Evolutionary conservation across 2,329 filamentous ascomycete species (phyloP), one percentile per base, ranked within the genome.

Genomic region (Magnaporthales sp.): DNA sequence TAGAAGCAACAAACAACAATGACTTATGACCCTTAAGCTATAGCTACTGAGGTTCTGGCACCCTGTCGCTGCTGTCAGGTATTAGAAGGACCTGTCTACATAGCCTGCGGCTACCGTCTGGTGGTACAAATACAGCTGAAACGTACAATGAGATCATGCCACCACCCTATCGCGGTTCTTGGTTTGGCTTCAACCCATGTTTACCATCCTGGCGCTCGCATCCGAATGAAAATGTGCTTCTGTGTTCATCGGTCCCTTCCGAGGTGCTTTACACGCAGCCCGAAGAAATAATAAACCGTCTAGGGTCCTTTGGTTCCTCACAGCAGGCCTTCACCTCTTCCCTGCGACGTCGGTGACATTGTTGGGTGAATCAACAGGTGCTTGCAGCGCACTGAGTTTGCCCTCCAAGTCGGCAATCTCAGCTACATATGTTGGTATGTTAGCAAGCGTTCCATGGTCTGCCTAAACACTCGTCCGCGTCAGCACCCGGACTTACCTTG

Each of bases 401-500:
- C 74, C 72, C 70, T 81, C 80, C 6, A 81, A 72, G 9, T 72
- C 69, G 10, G 74, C 70, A 56, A 81, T 76, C 58, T 71, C 70
- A 15, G 68, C 70, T 73, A 58, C 3, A 30, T 30, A 62, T 22
- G 51, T 19, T 22, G n/a, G 15, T n/a, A 4, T 24, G 15, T 63
- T n/a, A 63, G 30, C 61, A 38, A 51, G 24, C 22, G 46, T 24
- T 29, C 7, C 10, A n/a, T 4, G 13, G 7, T 2, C 24, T 32
- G 15, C 3, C 31, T 19, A 7, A 7, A 7, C 26, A 8, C 9
- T 65, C 58, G 5, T 54, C 31, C 13, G 22, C 30, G 2, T 60
- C 7, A 27, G 22, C 56, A 15, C 26, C 11, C 2, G 8, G 56
- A 62, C 80, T 67, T 72, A 89, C 88, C 83, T 70, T 84, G 78